Percentiles rank a stretch among this genome's conserved stretches.
Conservation (phyloP, 2,329 filamentous ascomycete species). For the Aspergillus tanneri region DNA sequence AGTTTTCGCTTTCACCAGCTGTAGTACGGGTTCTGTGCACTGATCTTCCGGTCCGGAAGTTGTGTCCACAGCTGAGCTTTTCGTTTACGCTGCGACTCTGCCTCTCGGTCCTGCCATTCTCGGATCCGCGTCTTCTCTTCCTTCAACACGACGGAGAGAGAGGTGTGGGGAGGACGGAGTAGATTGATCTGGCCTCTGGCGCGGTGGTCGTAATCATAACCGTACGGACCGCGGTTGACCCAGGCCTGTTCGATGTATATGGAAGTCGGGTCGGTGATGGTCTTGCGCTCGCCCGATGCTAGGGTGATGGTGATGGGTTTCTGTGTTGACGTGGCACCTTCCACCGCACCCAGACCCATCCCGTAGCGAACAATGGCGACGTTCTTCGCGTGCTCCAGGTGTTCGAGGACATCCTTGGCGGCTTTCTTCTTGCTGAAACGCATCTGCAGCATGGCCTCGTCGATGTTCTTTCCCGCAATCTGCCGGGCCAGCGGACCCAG, state of each 20-base stretch:
- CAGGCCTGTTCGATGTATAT: constrained; percentile 92
- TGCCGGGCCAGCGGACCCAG: constrained; percentile 80
- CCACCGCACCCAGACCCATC: constrained; percentile 67
- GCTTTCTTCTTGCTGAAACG: constrained; percentile 92
- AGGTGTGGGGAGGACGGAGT: constrained; percentile 70
- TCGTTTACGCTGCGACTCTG: constrained; percentile 71
- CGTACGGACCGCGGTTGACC: constrained; percentile 74
- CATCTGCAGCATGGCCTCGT: constrained; percentile 94
- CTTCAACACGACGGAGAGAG: constrained; percentile 78
- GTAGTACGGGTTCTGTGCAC: constrained; percentile 84
- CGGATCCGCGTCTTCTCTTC: constrained; percentile 89
- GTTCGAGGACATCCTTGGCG: constrained; percentile 73
- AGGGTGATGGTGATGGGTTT: constrained; percentile 63
- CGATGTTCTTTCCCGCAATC: constrained; percentile 88
- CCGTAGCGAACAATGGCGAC: constrained; percentile 74
- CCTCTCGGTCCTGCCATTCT: constrained; percentile 72
- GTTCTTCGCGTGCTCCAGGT: constrained; percentile 78
- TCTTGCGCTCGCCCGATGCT: constrained; percentile 71
- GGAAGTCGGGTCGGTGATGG: constrained; percentile 70
- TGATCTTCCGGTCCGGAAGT: constrained; percentile 80
- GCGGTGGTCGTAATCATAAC: constrained; percentile 65
- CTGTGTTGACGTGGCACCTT: constrained; percentile 4
- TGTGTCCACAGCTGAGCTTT: constrained; percentile 81
- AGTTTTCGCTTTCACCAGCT: constrained; percentile 67
- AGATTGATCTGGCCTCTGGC: constrained; percentile 70